Evolutionary conservation across 129 eudicot species (phyloP), one percentile per base, ranked within the genome.

Genomic region (Escallonia herrerae): DNA sequence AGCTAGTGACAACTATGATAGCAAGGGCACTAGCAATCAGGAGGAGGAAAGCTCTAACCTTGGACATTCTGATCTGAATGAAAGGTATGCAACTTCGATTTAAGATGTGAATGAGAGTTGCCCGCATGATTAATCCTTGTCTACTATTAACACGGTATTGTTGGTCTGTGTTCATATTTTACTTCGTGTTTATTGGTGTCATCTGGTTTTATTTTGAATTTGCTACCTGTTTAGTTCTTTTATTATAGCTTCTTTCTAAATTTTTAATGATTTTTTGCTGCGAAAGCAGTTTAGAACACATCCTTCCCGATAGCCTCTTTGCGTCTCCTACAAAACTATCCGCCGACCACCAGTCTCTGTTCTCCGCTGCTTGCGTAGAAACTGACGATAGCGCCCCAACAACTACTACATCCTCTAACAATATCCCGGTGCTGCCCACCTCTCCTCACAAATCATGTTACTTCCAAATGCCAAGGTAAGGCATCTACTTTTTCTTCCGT

Each of bases 401-500:
- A 12, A 64, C 75, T 8, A 0, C 64, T 8, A 7, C 71, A 7
- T 64, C 84, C 8, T 38, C 67, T 40, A 43, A 46, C 46, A 68
- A 65, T 40, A 65, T 39, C 11, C 68, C 83, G 3, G 60, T 89
- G 15, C 80, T 80, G 10, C 68, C 49, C 71, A 69, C 67, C 80
- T 78, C 89, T 86, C 71, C 95, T 76, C 83, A 76, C 66, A 76
- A 81, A 55, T 69, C 94, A 7, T 87, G 95, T 78, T 75, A 75
- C 81, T 70, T 79, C 69, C 80, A 91, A 79, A 80, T 77, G 81
- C 95, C 97, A 62, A 91, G 95, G 97, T 91, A 79, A 13, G 5
- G 5, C 49, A 45, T 45, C 9, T 5, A 45, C 49, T 45, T 45
- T 5, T 1, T 8, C 49, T 45, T 2, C 6, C 9, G 7, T 45